Evolutionary conservation across 2,329 filamentous ascomycete species (phyloP).

Genomic region (Ophiostoma sp.): DNA sequence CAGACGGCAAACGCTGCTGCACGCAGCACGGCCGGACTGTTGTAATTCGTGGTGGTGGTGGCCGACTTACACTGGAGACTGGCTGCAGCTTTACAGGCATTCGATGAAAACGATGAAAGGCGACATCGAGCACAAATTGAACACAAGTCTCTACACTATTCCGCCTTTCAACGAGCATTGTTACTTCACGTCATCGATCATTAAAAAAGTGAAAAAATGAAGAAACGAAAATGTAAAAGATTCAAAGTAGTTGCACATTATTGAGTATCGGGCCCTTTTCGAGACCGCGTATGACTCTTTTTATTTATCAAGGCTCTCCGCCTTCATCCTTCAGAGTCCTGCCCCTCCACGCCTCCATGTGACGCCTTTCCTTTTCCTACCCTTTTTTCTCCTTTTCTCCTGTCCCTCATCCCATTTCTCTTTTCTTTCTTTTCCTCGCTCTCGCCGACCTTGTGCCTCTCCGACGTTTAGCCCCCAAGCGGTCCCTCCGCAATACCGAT

Average conservation of each 20-base stretch:
- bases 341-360: not conserved
- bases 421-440: not conserved
- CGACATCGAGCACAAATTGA: not conserved
- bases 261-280: not conserved
- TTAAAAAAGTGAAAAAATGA: too few relatives aligned
- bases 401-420: not conserved
- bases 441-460: not conserved
- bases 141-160: too few relatives aligned
- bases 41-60: not conserved
- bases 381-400: not conserved
- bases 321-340: not conserved
- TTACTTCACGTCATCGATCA: too few relatives aligned
- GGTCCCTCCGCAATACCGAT: not conserved
- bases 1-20: not conserved
- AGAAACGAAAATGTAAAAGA: too few relatives aligned
- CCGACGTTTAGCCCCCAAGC: slow-evolving; percentile 2
- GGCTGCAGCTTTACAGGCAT: slow-evolving; percentile 9
- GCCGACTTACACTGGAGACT: slow-evolving; percentile 11
- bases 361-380: not conserved
- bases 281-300: not conserved
- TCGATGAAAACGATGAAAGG: not conserved
- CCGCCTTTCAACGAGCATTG: too few relatives aligned
- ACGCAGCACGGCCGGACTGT: not conserved
- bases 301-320: not conserved
- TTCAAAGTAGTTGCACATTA: not conserved